These are phyloP conservation scores for Prillingera fragicola DNA, from an alignment of 1,284 basidiomycete genomes.

Conservation along the genomic window DNA sequence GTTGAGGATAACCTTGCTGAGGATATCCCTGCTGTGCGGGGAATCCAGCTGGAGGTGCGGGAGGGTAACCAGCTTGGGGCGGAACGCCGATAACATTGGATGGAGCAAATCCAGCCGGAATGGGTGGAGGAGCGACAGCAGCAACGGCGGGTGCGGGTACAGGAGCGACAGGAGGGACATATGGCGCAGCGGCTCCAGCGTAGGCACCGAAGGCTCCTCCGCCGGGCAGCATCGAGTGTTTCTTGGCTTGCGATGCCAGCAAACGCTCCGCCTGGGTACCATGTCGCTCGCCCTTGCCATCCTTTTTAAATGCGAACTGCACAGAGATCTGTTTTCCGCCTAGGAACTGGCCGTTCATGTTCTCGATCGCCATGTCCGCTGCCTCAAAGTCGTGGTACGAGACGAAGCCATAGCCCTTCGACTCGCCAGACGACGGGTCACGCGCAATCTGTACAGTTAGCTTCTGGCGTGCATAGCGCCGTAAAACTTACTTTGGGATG, in stretches of 20 bases:
- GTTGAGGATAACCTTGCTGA: constrained; percentile 22
- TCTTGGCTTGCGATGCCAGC: constrained; percentile 84
- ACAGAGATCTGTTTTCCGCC: constrained; percentile 97
- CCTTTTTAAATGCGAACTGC: constrained; percentile 98
- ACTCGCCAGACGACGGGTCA: constrained; percentile 73
- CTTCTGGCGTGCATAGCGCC: not conserved
- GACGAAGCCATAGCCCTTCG: constrained; percentile 95
- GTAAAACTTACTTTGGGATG: constrained; percentile 75
- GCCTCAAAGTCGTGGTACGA: constrained; percentile 96
- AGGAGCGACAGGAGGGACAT: constrained; percentile 48
- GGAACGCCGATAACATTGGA: constrained; percentile 18
- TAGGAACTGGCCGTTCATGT: constrained; percentile 94
- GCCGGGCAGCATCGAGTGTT: constrained; percentile 30
- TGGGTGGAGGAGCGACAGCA: constrained; percentile 4
- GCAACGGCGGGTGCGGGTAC: constrained; percentile 16
- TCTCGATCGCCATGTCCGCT: constrained; percentile 90
- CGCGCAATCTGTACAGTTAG: constrained; percentile 68
- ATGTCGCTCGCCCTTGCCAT: constrained; percentile 94
- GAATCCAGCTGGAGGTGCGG: constrained; percentile 1
- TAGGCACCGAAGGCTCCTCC: constrained; percentile 50
- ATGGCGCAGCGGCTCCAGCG: constrained; percentile 33
- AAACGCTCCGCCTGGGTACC: constrained; percentile 92
- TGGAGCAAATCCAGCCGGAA: constrained; percentile 50
- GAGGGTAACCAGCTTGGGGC: constrained; percentile 10
- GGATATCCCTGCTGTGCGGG: constrained; percentile 9